Evolutionary conservation across 306 rosid genomes (phyloP), one percentile per base, ranked within the genome.

Genomic region (Corylus heterophylla): DNA sequence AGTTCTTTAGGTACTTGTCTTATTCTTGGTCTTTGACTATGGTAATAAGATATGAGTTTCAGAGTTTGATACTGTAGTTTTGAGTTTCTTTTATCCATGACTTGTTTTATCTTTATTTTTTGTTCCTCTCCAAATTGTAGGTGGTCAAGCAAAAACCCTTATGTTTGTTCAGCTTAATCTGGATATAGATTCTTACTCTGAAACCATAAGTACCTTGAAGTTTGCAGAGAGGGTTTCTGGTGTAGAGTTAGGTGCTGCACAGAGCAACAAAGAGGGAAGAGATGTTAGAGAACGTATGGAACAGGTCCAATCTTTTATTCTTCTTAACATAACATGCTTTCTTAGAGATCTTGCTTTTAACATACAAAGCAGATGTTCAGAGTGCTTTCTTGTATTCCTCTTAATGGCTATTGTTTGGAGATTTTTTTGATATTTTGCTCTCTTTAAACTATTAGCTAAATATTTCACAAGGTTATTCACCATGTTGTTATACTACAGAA

Each of bases 181-280:
- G 3, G 98, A 96, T 77, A 87, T 81, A 47, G 96, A 96, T 72
- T 96, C 99, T 22, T 93, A 89, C 82, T 86, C 91, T 31, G 98
- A 96, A 86, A 93, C 98, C 12, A 59, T 90, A 78, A 96, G 99
- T 85, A 90, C 99, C 62, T 83, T 96, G 88, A 96, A 96, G 89
- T 96, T 96, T 89, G 99, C 99, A 16, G 99, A 93, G 88, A 89
- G 99, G 81, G 99, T 96, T 82, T 93, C 98, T 69, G 99, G 99
- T 64, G 96, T 96, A 16, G 99, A 96, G 87, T 81, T 96, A 76
- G 99, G 99, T 16, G 97, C 99, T 29, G 99, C 99, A 62, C 91
- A 94, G 71, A 93, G 97, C 90, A 96, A 91, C 83, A 96, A 85
- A 89, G 99, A 96, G 89, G 89, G 99, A 85, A 90, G 88, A 85